Base-by-base conservation (phyloP, 805 yeast genomes). In the Barnettozyma pratensis region DNA sequence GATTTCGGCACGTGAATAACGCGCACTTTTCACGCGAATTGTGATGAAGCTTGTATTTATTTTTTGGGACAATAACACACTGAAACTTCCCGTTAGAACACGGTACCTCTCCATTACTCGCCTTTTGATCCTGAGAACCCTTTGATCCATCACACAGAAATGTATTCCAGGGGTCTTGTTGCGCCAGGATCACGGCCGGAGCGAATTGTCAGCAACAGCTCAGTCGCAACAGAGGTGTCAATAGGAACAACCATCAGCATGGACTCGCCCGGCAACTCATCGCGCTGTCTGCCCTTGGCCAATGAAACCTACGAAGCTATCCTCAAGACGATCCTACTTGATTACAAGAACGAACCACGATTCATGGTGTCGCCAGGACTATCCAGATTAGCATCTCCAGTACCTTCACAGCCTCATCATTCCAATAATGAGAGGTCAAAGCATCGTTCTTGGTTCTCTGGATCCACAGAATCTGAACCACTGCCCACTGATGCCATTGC, bases 311-410 rank as follows among this genome's bases (percentile, higher is more conserved):
- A 84, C 54, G 72, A 73, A 42, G 71, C 76, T 31, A 72, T 82
- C 1, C 58, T 85, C 41, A 80, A 81, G 56, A 64, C 81, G 6
- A 61, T 83, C 3, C 62, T 85, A 10, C 61, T 85, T 19, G 84
- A 80, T 42, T 83, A 85, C 56, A 67, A 77, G 46, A 79, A 75
- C 49, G 88, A 83, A 62, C 87, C 87, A 2, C 64, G 88, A 36
- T 84, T 83, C 65, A 64, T 74, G 4, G 44, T 49, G 1, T 46
- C 51, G 7, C 47, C 50, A 4, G n/a, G 37, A 5, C 49, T 45
- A 27, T 37, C 57, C 1, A 39, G 52, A 12, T n/a, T 48, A 7
- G 38, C 52, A 8, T 55, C 49, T 37, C 58, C 54, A 43, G 46
- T 36, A 36, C 49, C 32, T 3, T 37, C 39, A n/a, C 11, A 11